Evolutionary conservation across 345 rosid genomes (phyloP), one percentile per base, ranked within the genome.

Genomic region (Eucalyptus leucophloia): DNA sequence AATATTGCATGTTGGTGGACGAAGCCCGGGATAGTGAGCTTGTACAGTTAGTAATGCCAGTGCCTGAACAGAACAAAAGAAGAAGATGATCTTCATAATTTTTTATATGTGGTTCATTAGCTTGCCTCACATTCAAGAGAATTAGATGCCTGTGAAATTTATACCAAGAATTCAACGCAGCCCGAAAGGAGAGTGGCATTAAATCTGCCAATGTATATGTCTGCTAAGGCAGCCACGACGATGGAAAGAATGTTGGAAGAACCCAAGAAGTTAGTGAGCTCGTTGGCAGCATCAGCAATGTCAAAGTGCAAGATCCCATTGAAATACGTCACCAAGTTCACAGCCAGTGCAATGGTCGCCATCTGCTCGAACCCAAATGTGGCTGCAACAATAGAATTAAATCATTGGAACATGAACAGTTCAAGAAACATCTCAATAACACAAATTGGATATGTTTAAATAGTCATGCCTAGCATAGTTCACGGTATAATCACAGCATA

Each of bases 201-300:
- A 88, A 90, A 93, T 92, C 97, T 93, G 47, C 97, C 96, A 12
- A 92, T 72, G 26, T 32, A 92, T 86, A 92, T 87, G 91, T 95
- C 96, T 2, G 97, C 96, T 13, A 94, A 65, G 87, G 89, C 30
- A 47, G 94, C 96, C 56, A 91, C 93, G 13, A 92, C 42, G 44
- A 95, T 90, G 83, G 93, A 88, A 88, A 94, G 93, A 77, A 95
- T 90, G 92, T 88, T 93, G 88, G 93, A 15, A 80, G 90, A 88
- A 18, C 95, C 97, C 94, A 92, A 88, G 87, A 77, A 94, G 91
- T 94, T 95, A 88, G 97, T 95, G 62, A 95, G 89, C 69, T 91
- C 90, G 83, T 93, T 95, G 65, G 95, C 96, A 12, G 95, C 93
- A 83, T 94, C 95, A 8, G 96, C 92, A 40, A 93, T n/a, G n/a